A percentile compares a stretch with the other conserved stretches of the same genome.
These are phyloP conservation scores for Clarireedia sp. DNA, from an alignment of 2,329 filamentous ascomycete species.

Conservation along the genomic window DNA sequence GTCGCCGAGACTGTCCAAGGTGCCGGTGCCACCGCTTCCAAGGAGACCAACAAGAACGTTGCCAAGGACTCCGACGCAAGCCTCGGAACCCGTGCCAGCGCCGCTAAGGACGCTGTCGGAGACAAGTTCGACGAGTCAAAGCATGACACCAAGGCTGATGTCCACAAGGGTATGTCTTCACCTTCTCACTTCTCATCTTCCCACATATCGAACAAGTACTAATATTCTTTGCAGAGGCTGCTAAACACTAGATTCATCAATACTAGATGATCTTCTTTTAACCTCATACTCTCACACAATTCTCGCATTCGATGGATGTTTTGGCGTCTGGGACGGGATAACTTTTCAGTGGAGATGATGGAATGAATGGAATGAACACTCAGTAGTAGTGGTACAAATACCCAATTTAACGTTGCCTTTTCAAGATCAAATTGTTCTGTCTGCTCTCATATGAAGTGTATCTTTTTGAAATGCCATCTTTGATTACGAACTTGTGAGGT, in stretches of 20 bases:
- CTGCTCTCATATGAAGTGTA: too few relatives aligned
- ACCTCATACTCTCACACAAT: too few relatives aligned
- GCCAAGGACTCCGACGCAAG: slow-evolving; percentile 43
- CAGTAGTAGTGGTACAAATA: slow-evolving; percentile 6
- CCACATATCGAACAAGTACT: not conserved
- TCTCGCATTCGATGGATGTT: slow-evolving; percentile 5
- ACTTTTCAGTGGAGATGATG: not conserved
- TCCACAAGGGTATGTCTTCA: slow-evolving; percentile 36
- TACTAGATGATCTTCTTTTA: not conserved
- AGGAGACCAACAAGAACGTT: slow-evolving; percentile 51
- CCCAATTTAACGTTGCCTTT: slow-evolving; percentile 2
- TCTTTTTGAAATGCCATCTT: too few relatives aligned
- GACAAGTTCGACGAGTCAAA: slow-evolving; percentile 47
- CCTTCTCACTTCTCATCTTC: not conserved
- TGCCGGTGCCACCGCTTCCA: slow-evolving; percentile 39
- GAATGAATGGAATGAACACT: not conserved
- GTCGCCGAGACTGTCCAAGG: slow-evolving; percentile 47
- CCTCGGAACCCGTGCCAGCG: slow-evolving; percentile 39
- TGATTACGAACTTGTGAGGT: too few relatives aligned
- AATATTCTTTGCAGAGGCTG: slow-evolving; percentile 22
- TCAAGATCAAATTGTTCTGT: too few relatives aligned
- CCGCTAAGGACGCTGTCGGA: slow-evolving; percentile 41
- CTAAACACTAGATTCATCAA: slow-evolving; percentile 28
- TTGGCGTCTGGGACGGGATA: slow-evolving; percentile 7
- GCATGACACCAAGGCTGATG: slow-evolving; percentile 41